phyloP scores from a whole-genome alignment of 192 early-diverging fungal genomes.

The Entomortierella chlamydospora region DNA sequence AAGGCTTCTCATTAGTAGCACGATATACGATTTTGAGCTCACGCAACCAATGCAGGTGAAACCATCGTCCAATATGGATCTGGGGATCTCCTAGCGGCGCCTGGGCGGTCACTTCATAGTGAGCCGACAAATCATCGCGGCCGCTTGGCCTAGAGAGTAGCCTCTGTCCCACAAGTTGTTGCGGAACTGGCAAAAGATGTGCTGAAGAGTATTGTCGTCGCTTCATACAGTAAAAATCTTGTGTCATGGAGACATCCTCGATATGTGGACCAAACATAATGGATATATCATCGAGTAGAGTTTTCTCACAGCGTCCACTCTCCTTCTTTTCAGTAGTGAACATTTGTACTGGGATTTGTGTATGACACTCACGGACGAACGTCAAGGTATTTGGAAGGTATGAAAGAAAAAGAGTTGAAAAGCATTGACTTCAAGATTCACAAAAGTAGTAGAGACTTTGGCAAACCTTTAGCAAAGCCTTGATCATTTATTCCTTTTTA shows the following conservation, averaged over 20 bases:
- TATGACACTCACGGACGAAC: too few relatives aligned
- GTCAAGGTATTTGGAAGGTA: too few relatives aligned
- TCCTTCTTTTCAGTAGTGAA: too few relatives aligned
- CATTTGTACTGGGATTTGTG: too few relatives aligned
- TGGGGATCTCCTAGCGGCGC: neutral
- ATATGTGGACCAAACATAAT: slow-evolving; percentile 5
- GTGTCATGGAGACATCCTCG: slow-evolving; percentile 6
- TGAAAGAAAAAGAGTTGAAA: neutral
- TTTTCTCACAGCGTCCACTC: neutral
- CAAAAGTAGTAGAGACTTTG: too few relatives aligned
- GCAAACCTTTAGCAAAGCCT: too few relatives aligned
- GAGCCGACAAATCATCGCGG: neutral
- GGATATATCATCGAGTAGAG: slow-evolving; percentile 3
- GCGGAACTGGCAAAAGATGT: neutral
- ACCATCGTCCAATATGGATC: neutral
- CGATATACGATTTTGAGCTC: slow-evolving; percentile 18
- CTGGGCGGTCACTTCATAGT: neutral
- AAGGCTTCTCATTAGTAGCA: neutral
- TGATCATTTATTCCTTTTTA: slow-evolving; percentile 17
- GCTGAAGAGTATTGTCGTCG: neutral
- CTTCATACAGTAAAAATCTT: neutral
- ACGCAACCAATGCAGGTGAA: slow-evolving; percentile 1
- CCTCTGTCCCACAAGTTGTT: neutral
- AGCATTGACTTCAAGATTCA: neutral
- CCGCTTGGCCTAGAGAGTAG: neutral